Evolutionary conservation across 371 early-diverging fungal genomes (phyloP).

Genomic region (Lichtheimia ornata): DNA sequence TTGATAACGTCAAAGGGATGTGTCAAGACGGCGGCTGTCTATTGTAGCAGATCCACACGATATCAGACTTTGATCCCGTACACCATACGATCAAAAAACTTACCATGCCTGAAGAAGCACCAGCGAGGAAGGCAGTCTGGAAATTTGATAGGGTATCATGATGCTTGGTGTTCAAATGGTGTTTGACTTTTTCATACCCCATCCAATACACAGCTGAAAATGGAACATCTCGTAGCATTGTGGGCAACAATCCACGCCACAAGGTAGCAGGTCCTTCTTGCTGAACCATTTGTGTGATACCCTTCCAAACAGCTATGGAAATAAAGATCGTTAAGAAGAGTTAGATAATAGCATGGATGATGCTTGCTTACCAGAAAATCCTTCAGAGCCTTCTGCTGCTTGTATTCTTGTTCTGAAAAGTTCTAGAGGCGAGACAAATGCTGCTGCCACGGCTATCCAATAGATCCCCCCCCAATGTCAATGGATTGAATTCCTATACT

Average conservation of each 20-base stretch:
- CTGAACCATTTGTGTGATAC: slow-evolving; percentile 64
- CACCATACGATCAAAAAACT: slow-evolving; percentile 5
- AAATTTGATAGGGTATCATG: slow-evolving; percentile 40
- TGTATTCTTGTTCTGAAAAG: slow-evolving; percentile 92
- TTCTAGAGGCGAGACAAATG: slow-evolving; percentile 89
- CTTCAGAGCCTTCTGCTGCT: slow-evolving; percentile 56
- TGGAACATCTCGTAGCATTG: slow-evolving; percentile 52
- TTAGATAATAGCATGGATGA: not conserved
- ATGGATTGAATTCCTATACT: not conserved
- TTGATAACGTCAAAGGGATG: slow-evolving; percentile 98
- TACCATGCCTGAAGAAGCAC: slow-evolving; percentile 79
- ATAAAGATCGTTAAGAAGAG: not conserved
- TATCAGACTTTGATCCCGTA: not conserved
- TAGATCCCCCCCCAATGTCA: not conserved
- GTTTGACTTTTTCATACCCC: slow-evolving; percentile 79
- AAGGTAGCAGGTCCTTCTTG: slow-evolving; percentile 69
- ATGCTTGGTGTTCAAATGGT: slow-evolving; percentile 9
- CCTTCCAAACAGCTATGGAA: slow-evolving; percentile 54
- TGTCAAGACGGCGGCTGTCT: slow-evolving; percentile 90
- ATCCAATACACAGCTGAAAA: slow-evolving; percentile 89
- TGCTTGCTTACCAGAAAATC: slow-evolving; percentile 38
- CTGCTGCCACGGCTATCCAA: slow-evolving; percentile 68
- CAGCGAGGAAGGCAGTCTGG: slow-evolving; percentile 69
- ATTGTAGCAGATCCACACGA: not conserved
- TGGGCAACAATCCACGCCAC: slow-evolving; percentile 70